A percentile compares a stretch with the other conserved stretches of the same genome.
Evolutionary conservation across 2,329 filamentous ascomycete genomes (phyloP).

Genomic region (Nakataea oryzae): DNA sequence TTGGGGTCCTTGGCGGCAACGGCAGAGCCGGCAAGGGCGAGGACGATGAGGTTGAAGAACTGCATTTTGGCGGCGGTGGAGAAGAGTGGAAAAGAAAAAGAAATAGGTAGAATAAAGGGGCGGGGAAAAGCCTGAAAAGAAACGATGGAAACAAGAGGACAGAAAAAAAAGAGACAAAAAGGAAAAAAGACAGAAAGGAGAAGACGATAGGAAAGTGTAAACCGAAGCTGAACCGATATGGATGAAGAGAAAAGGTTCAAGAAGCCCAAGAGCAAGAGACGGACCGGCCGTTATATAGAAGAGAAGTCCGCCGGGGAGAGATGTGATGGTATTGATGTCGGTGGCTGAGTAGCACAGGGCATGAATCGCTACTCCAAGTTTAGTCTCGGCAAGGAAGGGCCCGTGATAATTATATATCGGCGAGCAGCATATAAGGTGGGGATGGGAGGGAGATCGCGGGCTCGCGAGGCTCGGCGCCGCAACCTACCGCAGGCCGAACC

Average conservation of each 20-base stretch:
- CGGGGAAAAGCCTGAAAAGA: neutral
- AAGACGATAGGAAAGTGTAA: neutral
- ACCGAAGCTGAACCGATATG: neutral
- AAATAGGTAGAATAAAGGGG: neutral
- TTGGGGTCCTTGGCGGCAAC: constrained; percentile 17
- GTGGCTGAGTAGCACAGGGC: neutral
- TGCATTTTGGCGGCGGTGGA: constrained; percentile 10
- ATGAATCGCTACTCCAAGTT: neutral
- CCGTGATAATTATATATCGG: neutral
- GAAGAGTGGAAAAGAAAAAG: neutral
- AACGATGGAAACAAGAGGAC: neutral
- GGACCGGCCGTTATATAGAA: neutral
- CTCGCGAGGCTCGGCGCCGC: neutral
- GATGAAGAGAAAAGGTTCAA: neutral
- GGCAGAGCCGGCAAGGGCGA: constrained; percentile 10
- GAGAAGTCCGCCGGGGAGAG: neutral
- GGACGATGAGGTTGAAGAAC: constrained; percentile 11
- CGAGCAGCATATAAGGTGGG: no score
- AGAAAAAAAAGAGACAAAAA: neutral
- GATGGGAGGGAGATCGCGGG: neutral
- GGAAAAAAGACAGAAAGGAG: neutral
- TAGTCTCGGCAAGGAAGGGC: neutral
- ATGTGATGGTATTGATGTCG: neutral
- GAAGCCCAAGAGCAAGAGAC: neutral
- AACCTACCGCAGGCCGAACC: neutral